phyloP scores from a whole-genome alignment of 1,284 basidiomycete species.

The Polyporus tsugae region DNA sequence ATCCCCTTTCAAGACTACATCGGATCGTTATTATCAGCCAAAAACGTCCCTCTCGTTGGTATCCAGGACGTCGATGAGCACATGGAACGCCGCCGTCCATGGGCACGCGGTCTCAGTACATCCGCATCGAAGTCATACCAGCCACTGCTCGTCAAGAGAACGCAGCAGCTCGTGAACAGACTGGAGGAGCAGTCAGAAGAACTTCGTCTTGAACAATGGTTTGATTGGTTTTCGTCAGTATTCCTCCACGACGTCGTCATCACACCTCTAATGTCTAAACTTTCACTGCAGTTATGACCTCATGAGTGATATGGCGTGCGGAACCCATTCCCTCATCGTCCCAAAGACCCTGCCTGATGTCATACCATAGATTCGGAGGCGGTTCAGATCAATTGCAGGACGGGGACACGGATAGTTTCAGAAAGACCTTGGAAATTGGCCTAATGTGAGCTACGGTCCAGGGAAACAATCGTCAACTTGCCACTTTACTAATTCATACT shows the following conservation, averaged over 20 bases:
- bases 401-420: constrained; percentile 34
- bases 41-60: constrained; percentile 20
- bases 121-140: constrained; percentile 29
- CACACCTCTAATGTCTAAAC: background rate
- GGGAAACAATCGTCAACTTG: background rate
- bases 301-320: constrained; percentile 69
- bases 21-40: background rate
- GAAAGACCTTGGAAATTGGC: constrained; percentile 26
- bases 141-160: constrained; percentile 16
- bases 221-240: constrained; percentile 12
- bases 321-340: constrained; percentile 14
- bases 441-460: constrained; percentile 26
- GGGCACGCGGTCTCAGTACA: constrained; percentile 3
- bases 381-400: constrained; percentile 38
- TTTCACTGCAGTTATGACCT: constrained; percentile 55
- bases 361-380: constrained; percentile 37
- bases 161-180: background rate
- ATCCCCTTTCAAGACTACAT: background rate
- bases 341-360: background rate
- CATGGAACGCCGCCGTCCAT: background rate
- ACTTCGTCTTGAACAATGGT: constrained; percentile 10
- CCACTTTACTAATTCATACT: background rate
- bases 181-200: background rate
- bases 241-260: background rate
- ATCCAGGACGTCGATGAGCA: background rate